These are phyloP conservation scores for Anthostomella pinea DNA, from an alignment of 2,329 filamentous ascomycete genomes.

Conservation along the genomic window DNA sequence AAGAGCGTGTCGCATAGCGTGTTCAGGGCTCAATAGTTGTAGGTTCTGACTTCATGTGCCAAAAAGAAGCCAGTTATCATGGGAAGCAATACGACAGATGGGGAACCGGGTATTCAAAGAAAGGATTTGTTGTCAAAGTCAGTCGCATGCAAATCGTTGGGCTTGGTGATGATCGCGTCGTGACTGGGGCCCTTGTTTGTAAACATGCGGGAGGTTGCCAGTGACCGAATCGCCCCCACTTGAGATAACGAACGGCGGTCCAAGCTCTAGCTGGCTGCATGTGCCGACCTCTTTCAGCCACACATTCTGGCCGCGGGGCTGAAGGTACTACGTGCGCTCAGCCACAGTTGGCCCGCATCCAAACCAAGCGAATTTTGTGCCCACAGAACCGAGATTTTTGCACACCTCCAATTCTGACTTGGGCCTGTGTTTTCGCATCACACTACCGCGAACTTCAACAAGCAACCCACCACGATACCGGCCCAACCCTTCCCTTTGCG, in stretches of 20 bases:
- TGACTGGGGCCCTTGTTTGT: conserved; percentile 11
- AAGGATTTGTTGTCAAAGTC: no score
- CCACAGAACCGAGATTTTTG: conserved; percentile 22
- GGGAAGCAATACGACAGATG: no score
- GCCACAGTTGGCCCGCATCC: conserved; percentile 1
- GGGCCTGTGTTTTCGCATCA: conserved; percentile 17
- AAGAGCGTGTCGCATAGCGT: conserved; percentile 14
- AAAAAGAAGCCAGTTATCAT: conserved; percentile 3
- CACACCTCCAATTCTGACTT: conserved; percentile 21
- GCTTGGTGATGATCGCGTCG: conserved; percentile 16
- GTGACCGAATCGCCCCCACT: neutral
- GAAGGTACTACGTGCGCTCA: no score
- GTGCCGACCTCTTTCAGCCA: no score
- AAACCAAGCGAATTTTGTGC: conserved; percentile 25
- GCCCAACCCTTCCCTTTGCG: conserved; percentile 38
- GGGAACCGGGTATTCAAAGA: no score
- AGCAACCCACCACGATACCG: conserved; percentile 24
- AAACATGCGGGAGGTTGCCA: conserved; percentile 1
- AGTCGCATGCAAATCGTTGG: neutral
- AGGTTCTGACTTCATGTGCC: neutral
- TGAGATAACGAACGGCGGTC: no score
- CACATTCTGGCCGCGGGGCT: no score
- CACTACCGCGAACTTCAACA: conserved; percentile 20
- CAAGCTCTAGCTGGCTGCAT: no score
- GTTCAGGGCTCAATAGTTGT: conserved; percentile 1